Percentiles rank a stretch among this genome's conserved stretches.
phyloP scores from a whole-genome alignment of 2,329 filamentous ascomycete genomes.

The Colletotrichum filicis region DNA sequence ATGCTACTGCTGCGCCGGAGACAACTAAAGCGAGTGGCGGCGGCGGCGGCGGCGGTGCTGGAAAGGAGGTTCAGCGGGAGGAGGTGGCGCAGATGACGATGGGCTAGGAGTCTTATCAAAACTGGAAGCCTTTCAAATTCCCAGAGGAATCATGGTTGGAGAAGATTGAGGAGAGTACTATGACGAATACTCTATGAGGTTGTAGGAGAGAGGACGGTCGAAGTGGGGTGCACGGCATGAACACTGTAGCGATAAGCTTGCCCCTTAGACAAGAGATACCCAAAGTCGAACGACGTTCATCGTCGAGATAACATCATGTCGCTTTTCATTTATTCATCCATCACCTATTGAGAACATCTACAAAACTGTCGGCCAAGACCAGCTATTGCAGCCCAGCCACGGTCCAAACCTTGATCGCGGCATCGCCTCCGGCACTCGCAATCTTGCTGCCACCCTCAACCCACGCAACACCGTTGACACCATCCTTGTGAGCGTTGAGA shows the following conservation, averaged over 20 bases:
- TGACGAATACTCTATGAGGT: neutral
- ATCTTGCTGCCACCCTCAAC: conserved; percentile 72
- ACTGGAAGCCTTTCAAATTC: neutral
- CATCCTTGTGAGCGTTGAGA: conserved; percentile 93
- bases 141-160: neutral
- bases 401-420: conserved; percentile 89
- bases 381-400: conserved; percentile 65
- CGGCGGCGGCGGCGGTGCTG: neutral
- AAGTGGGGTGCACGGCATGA: neutral
- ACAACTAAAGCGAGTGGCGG: neutral
- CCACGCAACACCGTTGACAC: conserved; percentile 90
- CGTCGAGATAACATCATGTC: conserved; percentile 19
- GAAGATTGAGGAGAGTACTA: neutral
- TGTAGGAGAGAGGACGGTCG: neutral
- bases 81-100: conserved; percentile 50
- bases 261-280: conserved; percentile 22
- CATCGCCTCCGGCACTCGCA: conserved; percentile 86
- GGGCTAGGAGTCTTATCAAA: conserved; percentile 45
- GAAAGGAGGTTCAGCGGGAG: conserved; percentile 47
- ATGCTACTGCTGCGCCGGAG: neutral
- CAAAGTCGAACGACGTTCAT: conserved; percentile 13
- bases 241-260: neutral
- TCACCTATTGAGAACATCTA: conserved; percentile 14
- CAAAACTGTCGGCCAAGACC: neutral
- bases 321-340: conserved; percentile 22